phyloP scores from a whole-genome alignment of 495 filamentous ascomycete genomes.

The Trichoderma virens region DNA sequence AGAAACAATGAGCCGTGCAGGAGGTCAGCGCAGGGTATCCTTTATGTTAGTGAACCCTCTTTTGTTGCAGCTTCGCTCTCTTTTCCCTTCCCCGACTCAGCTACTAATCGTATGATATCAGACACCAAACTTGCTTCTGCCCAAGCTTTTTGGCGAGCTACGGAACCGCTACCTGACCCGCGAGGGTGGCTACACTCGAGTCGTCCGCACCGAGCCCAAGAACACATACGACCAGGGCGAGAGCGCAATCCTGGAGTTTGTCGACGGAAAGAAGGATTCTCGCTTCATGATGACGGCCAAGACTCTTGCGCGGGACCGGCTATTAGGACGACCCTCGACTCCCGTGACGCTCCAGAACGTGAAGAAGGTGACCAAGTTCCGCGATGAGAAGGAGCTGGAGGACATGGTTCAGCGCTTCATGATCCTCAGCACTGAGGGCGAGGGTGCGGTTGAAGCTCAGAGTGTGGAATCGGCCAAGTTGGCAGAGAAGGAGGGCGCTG shows the following conservation, averaged over 20 bases:
- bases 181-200: constrained; percentile 88
- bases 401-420: constrained; percentile 47
- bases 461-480: background rate
- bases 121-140: constrained; percentile 58
- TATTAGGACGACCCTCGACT: constrained; percentile 44
- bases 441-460: constrained; percentile 1
- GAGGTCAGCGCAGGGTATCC: constrained; percentile 58
- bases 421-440: background rate
- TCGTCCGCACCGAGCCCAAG: constrained; percentile 74
- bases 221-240: constrained; percentile 75
- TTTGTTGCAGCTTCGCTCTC: background rate
- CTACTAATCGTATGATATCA: constrained; percentile 12
- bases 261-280: constrained; percentile 92
- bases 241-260: constrained; percentile 89
- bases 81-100: constrained; percentile 5
- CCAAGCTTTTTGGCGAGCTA: constrained; percentile 81
- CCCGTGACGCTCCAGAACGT: constrained; percentile 71
- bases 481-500: constrained; percentile 17
- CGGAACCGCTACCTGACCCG: constrained; percentile 71
- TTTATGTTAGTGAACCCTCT: constrained; percentile 59
- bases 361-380: constrained; percentile 74
- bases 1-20: constrained; percentile 72
- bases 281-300: constrained; percentile 87
- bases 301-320: constrained; percentile 57
- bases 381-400: constrained; percentile 64